A percentile compares a stretch with the other conserved stretches of the same genome.
Conservation (phyloP, 2,329 filamentous ascomycete species). For the Cladosporium oxysporum region DNA sequence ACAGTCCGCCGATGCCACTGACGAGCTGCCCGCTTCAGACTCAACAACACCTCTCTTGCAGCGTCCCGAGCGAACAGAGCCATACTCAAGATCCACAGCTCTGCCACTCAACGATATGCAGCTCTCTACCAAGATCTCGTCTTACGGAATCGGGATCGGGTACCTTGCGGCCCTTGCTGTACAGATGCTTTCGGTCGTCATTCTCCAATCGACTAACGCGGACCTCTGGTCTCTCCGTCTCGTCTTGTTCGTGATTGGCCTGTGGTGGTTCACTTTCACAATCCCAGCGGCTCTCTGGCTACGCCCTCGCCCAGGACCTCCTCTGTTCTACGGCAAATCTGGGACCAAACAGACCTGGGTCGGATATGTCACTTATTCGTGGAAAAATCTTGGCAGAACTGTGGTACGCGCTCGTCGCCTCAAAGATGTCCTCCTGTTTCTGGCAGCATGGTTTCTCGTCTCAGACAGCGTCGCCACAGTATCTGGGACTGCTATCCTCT, state of each 20-base stretch:
- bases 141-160: constrained; percentile 89
- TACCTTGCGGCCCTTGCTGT: constrained; percentile 85
- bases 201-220: constrained; percentile 71
- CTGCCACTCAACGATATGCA: constrained; percentile 63
- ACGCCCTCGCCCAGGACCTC: constrained; percentile 83
- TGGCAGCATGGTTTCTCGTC: constrained; percentile 90
- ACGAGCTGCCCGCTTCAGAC: constrained; percentile 36
- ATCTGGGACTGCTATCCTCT: constrained; percentile 89
- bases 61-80: constrained; percentile 32
- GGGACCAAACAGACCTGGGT: constrained; percentile 53
- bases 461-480: constrained; percentile 94
- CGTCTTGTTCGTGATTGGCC: constrained; percentile 80
- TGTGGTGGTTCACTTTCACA: constrained; percentile 93
- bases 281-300: constrained; percentile 87
- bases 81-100: constrained; percentile 36
- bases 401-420: constrained; percentile 71
- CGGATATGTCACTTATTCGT: constrained; percentile 78
- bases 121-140: constrained; percentile 87
- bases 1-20: constrained; percentile 26
- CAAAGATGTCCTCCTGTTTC: constrained; percentile 73
- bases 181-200: constrained; percentile 76
- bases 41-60: constrained; percentile 41
- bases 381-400: constrained; percentile 82
- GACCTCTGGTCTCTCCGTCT: constrained; percentile 83
- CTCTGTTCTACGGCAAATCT: constrained; percentile 45